Evolutionary conservation across 2,329 filamentous ascomycete genomes (phyloP).

Genomic region (Penicillium hesseltinei): DNA sequence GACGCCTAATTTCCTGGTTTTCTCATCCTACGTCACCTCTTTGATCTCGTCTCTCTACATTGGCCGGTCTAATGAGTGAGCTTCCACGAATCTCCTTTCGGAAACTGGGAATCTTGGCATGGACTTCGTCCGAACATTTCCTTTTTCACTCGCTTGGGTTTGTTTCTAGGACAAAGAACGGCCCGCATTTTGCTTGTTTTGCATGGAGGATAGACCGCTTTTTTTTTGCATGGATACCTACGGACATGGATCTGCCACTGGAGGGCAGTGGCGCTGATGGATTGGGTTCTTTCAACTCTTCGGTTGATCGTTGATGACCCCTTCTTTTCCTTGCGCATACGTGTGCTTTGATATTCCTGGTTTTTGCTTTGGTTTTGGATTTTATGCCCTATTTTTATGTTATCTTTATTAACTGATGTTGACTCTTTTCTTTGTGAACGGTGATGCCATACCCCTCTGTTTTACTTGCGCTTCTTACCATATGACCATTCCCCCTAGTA

Average conservation of each 20-base stretch:
- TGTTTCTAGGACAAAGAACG: slow-evolving; percentile 6
- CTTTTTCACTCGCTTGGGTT: slow-evolving; percentile 1
- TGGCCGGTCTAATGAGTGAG: slow-evolving; percentile 5
- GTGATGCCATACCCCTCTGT: slow-evolving; percentile 12
- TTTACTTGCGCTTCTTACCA: slow-evolving; percentile 3
- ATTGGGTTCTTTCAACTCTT: slow-evolving; percentile 12
- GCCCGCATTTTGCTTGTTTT: slow-evolving; percentile 2
- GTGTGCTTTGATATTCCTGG: slow-evolving; percentile 8
- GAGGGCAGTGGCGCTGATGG: slow-evolving; percentile 25
- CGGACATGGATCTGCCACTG: slow-evolving; percentile 27
- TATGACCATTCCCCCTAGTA: not conserved
- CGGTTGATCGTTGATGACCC: slow-evolving; percentile 21
- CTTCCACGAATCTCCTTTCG: not conserved
- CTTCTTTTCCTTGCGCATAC: slow-evolving; percentile 15
- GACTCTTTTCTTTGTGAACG: slow-evolving; percentile 2
- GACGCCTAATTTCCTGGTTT: not conserved
- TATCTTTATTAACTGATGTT: slow-evolving; percentile 2
- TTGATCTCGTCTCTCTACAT: not conserved
- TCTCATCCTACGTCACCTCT: not conserved
- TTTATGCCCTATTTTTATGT: slow-evolving; percentile 5
- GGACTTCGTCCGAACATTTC: not conserved
- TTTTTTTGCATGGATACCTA: slow-evolving; percentile 23
- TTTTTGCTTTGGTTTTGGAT: not conserved
- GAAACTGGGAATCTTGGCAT: not conserved
- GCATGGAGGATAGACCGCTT: slow-evolving; percentile 22